A percentile compares a stretch with the other conserved stretches of the same genome.
Conservation (phyloP, 371 early-diverging fungal species). For the Apophysomyces ossiformis region DNA sequence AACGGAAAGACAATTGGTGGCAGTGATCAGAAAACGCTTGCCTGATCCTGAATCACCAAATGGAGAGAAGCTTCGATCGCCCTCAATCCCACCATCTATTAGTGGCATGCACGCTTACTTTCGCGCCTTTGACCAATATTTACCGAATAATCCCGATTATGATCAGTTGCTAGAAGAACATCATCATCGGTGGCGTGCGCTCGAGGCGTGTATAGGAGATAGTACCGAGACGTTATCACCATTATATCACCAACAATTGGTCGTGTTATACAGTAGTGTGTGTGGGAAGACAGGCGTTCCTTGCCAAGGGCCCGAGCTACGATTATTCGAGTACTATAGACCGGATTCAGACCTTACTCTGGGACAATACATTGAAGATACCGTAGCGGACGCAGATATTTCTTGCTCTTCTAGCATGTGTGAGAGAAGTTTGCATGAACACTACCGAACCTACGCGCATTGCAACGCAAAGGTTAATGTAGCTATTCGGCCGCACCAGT, state of each 20-base stretch:
- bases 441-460: slow-evolving; percentile 86
- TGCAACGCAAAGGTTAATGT: slow-evolving; percentile 78
- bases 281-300: slow-evolving; percentile 61
- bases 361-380: slow-evolving; percentile 85
- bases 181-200: slow-evolving; percentile 51
- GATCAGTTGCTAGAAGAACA: slow-evolving; percentile 59
- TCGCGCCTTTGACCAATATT: slow-evolving; percentile 31
- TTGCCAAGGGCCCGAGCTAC: slow-evolving; percentile 76
- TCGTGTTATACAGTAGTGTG: slow-evolving; percentile 66
- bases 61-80: slow-evolving; percentile 9
- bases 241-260: slow-evolving; percentile 69
- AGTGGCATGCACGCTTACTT: slow-evolving; percentile 31
- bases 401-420: slow-evolving; percentile 77
- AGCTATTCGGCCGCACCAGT: slow-evolving; percentile 61
- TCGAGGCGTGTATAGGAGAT: slow-evolving; percentile 57
- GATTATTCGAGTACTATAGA: slow-evolving; percentile 80
- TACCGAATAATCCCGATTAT: slow-evolving; percentile 49
- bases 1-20: slow-evolving; percentile 31
- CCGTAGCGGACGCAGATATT: slow-evolving; percentile 69
- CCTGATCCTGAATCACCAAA: background rate
- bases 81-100: slow-evolving; percentile 23
- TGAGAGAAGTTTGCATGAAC: slow-evolving; percentile 70
- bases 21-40: slow-evolving; percentile 21
- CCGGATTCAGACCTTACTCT: slow-evolving; percentile 80
- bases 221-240: slow-evolving; percentile 63